A percentile compares a stretch with the other conserved stretches of the same genome.
These are phyloP conservation scores for Candida tammaniensis DNA, from an alignment of 805 yeast species.

Conservation along the genomic window DNA sequence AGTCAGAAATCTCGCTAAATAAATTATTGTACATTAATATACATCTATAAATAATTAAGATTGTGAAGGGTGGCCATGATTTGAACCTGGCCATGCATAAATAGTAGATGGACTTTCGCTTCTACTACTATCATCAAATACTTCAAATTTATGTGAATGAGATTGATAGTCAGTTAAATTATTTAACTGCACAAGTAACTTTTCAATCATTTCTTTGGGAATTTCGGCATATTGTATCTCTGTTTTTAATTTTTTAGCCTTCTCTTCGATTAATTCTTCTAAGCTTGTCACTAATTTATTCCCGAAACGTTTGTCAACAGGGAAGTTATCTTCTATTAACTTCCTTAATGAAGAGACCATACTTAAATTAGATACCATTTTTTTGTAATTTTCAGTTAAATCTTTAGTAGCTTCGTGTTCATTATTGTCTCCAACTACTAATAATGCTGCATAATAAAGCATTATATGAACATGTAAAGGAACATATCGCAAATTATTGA, in stretches of 20 bases:
- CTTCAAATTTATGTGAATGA: constrained; percentile 15
- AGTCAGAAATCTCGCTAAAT: no score
- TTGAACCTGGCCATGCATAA: constrained; percentile 65
- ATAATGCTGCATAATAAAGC: constrained; percentile 64
- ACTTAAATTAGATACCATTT: constrained; percentile 36
- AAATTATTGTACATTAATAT: background rate
- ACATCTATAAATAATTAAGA: constrained; percentile 3
- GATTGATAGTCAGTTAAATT: constrained; percentile 13
- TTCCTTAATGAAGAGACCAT: constrained; percentile 43
- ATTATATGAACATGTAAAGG: constrained; percentile 74
- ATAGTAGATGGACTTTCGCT: constrained; percentile 36
- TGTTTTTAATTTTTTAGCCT: constrained; percentile 12
- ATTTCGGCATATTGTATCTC: constrained; percentile 7
- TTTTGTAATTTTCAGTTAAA: constrained; percentile 19
- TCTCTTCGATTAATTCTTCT: constrained; percentile 31
- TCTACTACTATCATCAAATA: constrained; percentile 20
- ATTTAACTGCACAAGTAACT: constrained; percentile 15
- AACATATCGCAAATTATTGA: constrained; percentile 54
- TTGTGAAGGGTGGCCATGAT: constrained; percentile 57
- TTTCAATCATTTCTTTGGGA: constrained; percentile 12
- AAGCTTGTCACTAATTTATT: constrained; percentile 35
- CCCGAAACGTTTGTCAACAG: constrained; percentile 54
- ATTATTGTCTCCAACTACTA: constrained; percentile 32
- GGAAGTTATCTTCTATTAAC: constrained; percentile 43
- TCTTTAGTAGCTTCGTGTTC: constrained; percentile 1